phyloP scores from a whole-genome alignment of 805 yeast genomes.

The Myxozyma vanderwaltii region DNA sequence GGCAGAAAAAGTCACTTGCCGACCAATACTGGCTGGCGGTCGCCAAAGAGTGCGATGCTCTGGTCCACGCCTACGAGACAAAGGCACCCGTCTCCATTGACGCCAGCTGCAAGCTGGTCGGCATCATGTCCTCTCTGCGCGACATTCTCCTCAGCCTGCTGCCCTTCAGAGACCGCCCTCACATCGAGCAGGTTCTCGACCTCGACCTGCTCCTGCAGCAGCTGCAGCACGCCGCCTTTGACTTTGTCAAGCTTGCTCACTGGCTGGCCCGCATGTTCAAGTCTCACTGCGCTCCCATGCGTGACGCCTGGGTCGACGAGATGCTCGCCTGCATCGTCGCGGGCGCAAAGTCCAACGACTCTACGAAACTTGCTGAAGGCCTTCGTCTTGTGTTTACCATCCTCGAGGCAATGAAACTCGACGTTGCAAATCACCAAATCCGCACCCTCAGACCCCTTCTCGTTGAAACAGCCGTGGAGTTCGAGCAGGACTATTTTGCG shows the following conservation, averaged over 20 bases:
- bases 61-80: constrained; percentile 26
- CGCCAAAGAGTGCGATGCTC: constrained; percentile 59
- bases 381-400: constrained; percentile 76
- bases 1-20: constrained; percentile 69
- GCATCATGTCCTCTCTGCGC: constrained; percentile 73
- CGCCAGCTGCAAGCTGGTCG: constrained; percentile 52
- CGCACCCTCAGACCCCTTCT: constrained; percentile 80
- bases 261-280: constrained; percentile 81
- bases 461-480: constrained; percentile 82
- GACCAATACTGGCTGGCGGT: constrained; percentile 85
- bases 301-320: constrained; percentile 85
- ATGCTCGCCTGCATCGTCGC: constrained; percentile 60
- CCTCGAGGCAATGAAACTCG: constrained; percentile 91
- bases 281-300: constrained; percentile 93
- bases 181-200: constrained; percentile 73
- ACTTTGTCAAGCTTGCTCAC: constrained; percentile 66
- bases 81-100: constrained; percentile 3
- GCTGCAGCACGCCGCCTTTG: constrained; percentile 61
- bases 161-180: constrained; percentile 71
- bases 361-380: constrained; percentile 64
- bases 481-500: constrained; percentile 80
- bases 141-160: constrained; percentile 73
- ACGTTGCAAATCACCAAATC: constrained; percentile 93
- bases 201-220: constrained; percentile 76
- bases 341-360: constrained; percentile 18